These are phyloP conservation scores for Leccinum fibrillosum DNA, from an alignment of 768 basidiomycete genomes.

Conservation along the genomic window DNA sequence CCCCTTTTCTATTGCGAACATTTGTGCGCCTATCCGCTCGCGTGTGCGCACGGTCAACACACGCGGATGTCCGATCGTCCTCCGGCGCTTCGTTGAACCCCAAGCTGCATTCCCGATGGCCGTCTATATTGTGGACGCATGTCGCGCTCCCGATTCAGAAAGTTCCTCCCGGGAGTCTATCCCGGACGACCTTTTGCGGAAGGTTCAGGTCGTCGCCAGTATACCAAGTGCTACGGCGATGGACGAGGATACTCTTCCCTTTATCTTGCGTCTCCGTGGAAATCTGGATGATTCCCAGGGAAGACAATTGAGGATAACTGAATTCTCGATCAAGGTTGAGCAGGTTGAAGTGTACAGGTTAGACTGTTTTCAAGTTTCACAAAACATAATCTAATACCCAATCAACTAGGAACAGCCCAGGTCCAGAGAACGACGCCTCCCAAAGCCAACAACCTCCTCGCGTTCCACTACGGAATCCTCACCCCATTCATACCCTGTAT, in stretches of 20 bases:
- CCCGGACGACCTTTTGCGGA: conserved; percentile 52
- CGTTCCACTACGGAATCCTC: conserved; percentile 51
- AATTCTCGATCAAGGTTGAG: conserved; percentile 52
- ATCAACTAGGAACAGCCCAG: conserved; percentile 38
- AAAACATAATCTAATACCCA: conserved; percentile 7
- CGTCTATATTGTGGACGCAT: conserved; percentile 45
- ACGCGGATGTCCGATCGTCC: conserved; percentile 35
- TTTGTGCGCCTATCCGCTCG: conserved; percentile 57
- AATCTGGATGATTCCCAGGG: conserved; percentile 48
- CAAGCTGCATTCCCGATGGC: conserved; percentile 36
- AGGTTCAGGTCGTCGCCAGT: conserved; percentile 62
- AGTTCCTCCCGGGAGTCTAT: conserved; percentile 31
- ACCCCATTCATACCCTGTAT: conserved; percentile 47
- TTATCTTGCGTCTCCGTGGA: conserved; percentile 60
- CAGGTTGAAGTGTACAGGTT: conserved; percentile 72
- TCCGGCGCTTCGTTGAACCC: conserved; percentile 55
- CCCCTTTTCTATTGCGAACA: conserved; percentile 45
- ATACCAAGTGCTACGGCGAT: conserved; percentile 55
- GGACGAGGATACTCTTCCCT: conserved; percentile 45
- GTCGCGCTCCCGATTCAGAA: conserved; percentile 18
- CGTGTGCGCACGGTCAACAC: conserved; percentile 42
- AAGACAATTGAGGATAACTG: conserved; percentile 52
- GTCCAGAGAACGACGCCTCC: conserved; percentile 42
- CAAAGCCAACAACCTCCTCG: conserved; percentile 60
- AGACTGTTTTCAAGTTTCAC: conserved; percentile 16